Evolutionary conservation across 345 rosid species (phyloP), one percentile per base, ranked within the genome.

Genomic region (Noccaea caerulescens): DNA sequence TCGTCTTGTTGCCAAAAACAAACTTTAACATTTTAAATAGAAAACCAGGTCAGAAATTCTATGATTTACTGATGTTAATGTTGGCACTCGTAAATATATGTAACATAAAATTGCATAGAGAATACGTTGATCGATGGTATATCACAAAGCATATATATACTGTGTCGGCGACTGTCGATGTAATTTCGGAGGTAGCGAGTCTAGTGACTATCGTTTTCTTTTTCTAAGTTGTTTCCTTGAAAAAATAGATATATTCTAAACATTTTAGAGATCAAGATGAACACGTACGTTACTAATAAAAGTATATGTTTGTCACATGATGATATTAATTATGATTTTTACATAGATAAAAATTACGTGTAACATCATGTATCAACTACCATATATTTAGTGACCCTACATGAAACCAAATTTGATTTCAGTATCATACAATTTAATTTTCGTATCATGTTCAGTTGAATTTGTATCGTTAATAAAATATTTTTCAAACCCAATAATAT

Each of bases 221-320:
- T 45, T 14, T 32, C 32, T 9, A 16, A 25, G 41, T 25, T 57
- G 4, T 58, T 68, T 58, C 20, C 54, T n/a, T 52, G 13, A 16
- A 57, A 34, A 55, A 46, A 20, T 7, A 25, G 5, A 51, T 3
- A 56, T 55, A 53, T 58, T 14, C 2, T 23, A 23, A 23, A 23
- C 1, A 23, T 23, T n/a, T n/a, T n/a, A n/a, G 14, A 37, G 41
- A 49, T 27, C 34, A 70, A 38, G 51, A 59, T 49, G 33, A 38
- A 59, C 42, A 59, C 32, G 74, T 50, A 59, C 18, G 74, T 50
- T 50, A 59, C 20, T 10, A 18, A 47, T 59, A 59, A 59, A 57
- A 10, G 50, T 46, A 27, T 27, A 39, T 58, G 47, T 49, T 13
- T 38, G 10, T 20, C 33, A 39, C 43, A 55, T 38, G 58, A 58